Conservation (phyloP, 495 filamentous ascomycete genomes). For the Xylaria telfairii region DNA sequence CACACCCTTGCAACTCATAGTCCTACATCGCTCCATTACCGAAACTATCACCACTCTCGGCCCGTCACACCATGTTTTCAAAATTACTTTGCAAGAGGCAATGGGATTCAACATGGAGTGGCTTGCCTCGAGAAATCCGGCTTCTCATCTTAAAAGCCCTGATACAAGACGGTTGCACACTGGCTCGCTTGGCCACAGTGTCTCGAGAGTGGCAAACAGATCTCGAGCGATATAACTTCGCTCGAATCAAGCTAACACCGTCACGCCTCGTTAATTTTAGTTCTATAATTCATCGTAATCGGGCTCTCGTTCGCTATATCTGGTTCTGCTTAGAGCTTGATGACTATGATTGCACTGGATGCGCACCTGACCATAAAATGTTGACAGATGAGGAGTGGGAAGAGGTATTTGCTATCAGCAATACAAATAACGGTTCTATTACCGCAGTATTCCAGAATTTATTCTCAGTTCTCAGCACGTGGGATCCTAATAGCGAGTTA, state of each 20-base stretch:
- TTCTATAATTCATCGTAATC: conserved; percentile 42
- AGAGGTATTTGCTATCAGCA: conserved; percentile 31
- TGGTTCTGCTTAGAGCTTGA: conserved; percentile 49
- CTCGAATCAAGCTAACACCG: conserved; percentile 45
- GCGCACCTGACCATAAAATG: conserved; percentile 25
- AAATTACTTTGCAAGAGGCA: too few relatives aligned
- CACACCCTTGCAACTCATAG: too few relatives aligned
- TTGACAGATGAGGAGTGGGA: conserved; percentile 18
- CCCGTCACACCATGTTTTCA: too few relatives aligned
- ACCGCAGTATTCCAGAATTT: conserved; percentile 43
- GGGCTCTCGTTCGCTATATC: conserved; percentile 42
- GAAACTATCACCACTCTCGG: too few relatives aligned
- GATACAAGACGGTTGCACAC: conserved; percentile 39
- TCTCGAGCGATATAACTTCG: conserved; percentile 48
- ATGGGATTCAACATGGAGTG: too few relatives aligned
- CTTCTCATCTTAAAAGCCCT: conserved; percentile 31
- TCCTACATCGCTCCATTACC: too few relatives aligned
- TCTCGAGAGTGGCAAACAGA: conserved; percentile 48
- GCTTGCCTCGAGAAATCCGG: too few relatives aligned
- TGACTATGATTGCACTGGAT: conserved; percentile 42
- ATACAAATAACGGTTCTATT: conserved; percentile 36
- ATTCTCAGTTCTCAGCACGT: conserved; percentile 46
- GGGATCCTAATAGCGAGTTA: conserved; percentile 43
- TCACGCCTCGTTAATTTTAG: conserved; percentile 38
- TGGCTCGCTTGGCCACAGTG: conserved; percentile 45